Conservation (phyloP, 2,329 filamentous ascomycete species). For the Periconia sp. region DNA sequence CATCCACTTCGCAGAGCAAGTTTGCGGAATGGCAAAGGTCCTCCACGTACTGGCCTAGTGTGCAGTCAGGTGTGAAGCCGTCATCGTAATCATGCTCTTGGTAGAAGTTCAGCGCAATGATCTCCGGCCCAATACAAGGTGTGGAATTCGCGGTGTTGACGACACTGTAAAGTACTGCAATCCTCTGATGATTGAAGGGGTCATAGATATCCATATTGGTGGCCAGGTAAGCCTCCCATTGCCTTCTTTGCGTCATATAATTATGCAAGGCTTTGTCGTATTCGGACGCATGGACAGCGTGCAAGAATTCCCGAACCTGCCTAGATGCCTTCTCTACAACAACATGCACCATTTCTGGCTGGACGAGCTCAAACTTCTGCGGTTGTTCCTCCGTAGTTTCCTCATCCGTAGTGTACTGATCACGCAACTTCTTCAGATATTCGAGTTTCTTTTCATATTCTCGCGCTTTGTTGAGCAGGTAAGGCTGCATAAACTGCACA, state of each 20-base stretch:
- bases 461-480: slow-evolving; percentile 86
- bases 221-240: slow-evolving; percentile 94
- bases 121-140: slow-evolving; percentile 85
- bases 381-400: slow-evolving; percentile 44
- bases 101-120: slow-evolving; percentile 92
- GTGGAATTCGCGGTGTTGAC: slow-evolving; percentile 94
- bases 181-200: slow-evolving; percentile 93
- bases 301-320: slow-evolving; percentile 89
- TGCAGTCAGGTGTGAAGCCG: slow-evolving; percentile 81
- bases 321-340: slow-evolving; percentile 77
- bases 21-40: slow-evolving; percentile 78
- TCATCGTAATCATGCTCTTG: slow-evolving; percentile 76
- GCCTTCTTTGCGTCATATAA: slow-evolving; percentile 89
- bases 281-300: slow-evolving; percentile 93
- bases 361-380: slow-evolving; percentile 85
- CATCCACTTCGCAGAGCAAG: slow-evolving; percentile 76
- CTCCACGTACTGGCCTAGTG: slow-evolving; percentile 92
- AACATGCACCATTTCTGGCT: slow-evolving; percentile 91
- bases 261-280: slow-evolving; percentile 94
- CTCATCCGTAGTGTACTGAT: slow-evolving; percentile 60
- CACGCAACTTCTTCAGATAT: slow-evolving; percentile 78
- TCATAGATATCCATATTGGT: slow-evolving; percentile 89
- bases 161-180: slow-evolving; percentile 89
- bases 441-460: slow-evolving; percentile 85
- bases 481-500: slow-evolving; percentile 91